These are phyloP conservation scores for Gautieria morchelliformis DNA, from an alignment of 768 basidiomycete genomes.

Conservation along the genomic window DNA sequence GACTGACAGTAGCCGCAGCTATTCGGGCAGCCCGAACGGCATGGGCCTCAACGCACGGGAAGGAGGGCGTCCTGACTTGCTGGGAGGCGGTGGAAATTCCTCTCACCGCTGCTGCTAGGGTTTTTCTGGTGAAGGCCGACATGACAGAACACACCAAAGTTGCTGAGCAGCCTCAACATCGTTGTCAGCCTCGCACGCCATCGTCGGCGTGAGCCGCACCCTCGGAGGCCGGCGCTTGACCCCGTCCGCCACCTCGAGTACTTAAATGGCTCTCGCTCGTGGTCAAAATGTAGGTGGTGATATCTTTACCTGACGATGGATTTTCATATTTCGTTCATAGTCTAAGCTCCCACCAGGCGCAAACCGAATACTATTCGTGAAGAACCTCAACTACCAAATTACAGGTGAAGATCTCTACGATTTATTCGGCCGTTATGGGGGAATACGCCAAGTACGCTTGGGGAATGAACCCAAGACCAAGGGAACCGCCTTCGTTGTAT, in stretches of 20 bases:
- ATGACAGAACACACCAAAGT: not conserved
- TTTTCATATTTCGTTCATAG: constrained; percentile 25
- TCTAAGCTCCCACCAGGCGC: constrained; percentile 87
- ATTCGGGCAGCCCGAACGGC: constrained; percentile 56
- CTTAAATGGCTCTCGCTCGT: constrained; percentile 6
- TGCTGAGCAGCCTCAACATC: not conserved
- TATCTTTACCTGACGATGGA: not conserved
- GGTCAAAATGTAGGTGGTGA: constrained; percentile 2
- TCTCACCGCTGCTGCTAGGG: not conserved
- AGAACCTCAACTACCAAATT: constrained; percentile 88
- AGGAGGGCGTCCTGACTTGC: constrained; percentile 23
- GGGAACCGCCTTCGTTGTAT: constrained; percentile 95
- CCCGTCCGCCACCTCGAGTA: not conserved
- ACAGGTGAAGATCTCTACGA: constrained; percentile 94
- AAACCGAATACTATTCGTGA: constrained; percentile 86
- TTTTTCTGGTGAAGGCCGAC: not conserved
- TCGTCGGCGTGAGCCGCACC: not conserved
- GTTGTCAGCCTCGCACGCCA: not conserved
- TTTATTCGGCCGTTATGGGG: constrained; percentile 94
- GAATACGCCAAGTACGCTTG: constrained; percentile 89
- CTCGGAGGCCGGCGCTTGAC: not conserved
- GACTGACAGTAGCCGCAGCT: constrained; percentile 14
- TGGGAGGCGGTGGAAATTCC: not conserved
- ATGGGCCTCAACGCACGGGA: constrained; percentile 78
- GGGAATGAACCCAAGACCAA: constrained; percentile 88